Evolutionary conservation across 441 rosid species (phyloP).

Genomic region (Geranium incanum): DNA sequence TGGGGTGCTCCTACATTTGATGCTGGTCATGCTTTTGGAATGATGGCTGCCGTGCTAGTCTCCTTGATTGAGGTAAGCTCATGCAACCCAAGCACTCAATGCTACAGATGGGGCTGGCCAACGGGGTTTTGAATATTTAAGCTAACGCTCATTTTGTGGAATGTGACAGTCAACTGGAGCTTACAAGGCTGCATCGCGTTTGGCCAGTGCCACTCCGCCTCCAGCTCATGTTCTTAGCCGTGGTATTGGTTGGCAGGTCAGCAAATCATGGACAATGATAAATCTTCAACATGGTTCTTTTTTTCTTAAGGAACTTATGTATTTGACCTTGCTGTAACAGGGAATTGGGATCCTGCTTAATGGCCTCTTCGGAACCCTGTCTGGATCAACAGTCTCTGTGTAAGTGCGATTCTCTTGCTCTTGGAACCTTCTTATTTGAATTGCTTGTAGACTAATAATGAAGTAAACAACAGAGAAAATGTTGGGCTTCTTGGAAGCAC

Average conservation of each 20-base stretch:
- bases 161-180: slow-evolving; percentile 79
- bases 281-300: not conserved
- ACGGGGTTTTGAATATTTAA: not conserved
- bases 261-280: not conserved
- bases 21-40: slow-evolving; percentile 98
- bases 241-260: slow-evolving; percentile 75
- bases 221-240: slow-evolving; percentile 99
- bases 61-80: slow-evolving; percentile 76
- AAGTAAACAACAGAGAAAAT: slow-evolving; percentile 57
- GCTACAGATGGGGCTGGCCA: slow-evolving; percentile 13
- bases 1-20: slow-evolving; percentile 99
- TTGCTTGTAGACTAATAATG: slow-evolving; percentile 16
- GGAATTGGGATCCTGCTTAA: slow-evolving; percentile 83
- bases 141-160: slow-evolving; percentile 11
- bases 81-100: not conserved
- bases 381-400: slow-evolving; percentile 81
- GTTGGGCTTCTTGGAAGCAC: slow-evolving; percentile 97
- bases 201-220: slow-evolving; percentile 99
- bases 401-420: slow-evolving; percentile 30
- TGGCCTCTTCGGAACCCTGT: slow-evolving; percentile 87
- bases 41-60: slow-evolving; percentile 96
- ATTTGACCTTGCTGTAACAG: slow-evolving; percentile 7
- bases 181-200: slow-evolving; percentile 91
- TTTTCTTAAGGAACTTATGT: slow-evolving; percentile 5
- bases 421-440: slow-evolving; percentile 11